Evolutionary conservation across 306 rosid species (phyloP).

Genomic region (Quercus variabilis): DNA sequence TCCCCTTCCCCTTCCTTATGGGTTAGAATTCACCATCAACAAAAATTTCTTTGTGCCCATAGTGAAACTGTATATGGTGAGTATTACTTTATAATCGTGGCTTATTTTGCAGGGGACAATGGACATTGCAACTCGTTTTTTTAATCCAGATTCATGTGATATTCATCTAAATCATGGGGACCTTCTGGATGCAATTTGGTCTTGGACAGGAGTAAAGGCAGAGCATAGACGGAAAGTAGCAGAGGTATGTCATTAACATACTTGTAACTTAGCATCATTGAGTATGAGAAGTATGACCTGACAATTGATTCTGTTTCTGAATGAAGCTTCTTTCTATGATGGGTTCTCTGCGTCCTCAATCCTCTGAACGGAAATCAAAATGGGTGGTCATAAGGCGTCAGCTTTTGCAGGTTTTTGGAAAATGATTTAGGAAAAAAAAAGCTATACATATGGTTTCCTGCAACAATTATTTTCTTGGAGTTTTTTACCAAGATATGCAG

Average conservation of each 20-base stretch:
- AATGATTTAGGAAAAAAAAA: constrained; percentile 1
- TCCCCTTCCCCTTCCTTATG: background rate
- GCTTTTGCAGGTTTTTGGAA: constrained; percentile 75
- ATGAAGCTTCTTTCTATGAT: constrained; percentile 84
- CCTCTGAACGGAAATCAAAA: constrained; percentile 76
- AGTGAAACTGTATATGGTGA: background rate
- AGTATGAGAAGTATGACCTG: constrained; percentile 24
- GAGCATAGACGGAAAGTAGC: constrained; percentile 88
- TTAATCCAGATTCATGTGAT: constrained; percentile 64
- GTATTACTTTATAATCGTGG: constrained; percentile 12
- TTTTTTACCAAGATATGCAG: constrained; percentile 7
- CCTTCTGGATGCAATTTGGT: constrained; percentile 88
- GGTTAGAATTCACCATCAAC: too few relatives aligned
- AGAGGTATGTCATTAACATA: constrained; percentile 64
- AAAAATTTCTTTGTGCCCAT: background rate
- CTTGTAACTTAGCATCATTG: constrained; percentile 7
- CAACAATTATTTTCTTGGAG: constrained; percentile 12
- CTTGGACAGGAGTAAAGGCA: constrained; percentile 86
- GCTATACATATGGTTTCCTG: constrained; percentile 1
- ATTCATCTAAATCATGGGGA: constrained; percentile 87
- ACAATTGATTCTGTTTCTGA: constrained; percentile 26
- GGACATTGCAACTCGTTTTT: constrained; percentile 66
- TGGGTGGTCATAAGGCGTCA: constrained; percentile 94
- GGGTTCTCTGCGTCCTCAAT: constrained; percentile 95
- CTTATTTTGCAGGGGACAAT: constrained; percentile 63